Conservation (phyloP, 345 rosid species). For the Hevea brasiliensis region DNA sequence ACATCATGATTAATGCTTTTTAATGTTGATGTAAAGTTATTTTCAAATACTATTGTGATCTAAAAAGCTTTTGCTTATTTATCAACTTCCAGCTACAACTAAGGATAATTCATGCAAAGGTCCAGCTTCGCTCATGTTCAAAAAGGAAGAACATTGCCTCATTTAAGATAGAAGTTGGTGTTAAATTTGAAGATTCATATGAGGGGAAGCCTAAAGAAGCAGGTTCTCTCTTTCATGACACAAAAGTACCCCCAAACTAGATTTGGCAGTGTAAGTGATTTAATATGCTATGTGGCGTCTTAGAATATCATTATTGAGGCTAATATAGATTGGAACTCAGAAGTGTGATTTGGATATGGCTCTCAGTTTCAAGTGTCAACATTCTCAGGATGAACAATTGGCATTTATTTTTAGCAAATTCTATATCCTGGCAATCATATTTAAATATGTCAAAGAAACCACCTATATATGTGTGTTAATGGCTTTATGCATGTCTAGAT, state of each 20-base stretch:
- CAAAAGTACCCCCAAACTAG: background rate
- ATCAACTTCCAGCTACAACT: slow-evolving; percentile 68
- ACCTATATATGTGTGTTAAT: background rate
- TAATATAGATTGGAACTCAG: background rate
- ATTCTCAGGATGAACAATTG: background rate
- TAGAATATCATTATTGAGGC: background rate
- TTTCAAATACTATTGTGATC: background rate
- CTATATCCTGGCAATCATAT: background rate
- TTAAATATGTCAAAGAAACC: background rate
- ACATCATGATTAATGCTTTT: background rate
- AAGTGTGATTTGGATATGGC: background rate
- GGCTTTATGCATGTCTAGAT: background rate
- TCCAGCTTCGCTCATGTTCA: slow-evolving; percentile 74
- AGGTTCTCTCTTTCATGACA: slow-evolving; percentile 37
- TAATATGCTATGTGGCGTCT: background rate
- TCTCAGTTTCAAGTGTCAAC: background rate
- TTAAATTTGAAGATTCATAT: slow-evolving; percentile 38
- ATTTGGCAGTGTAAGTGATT: background rate
- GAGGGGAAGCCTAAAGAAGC: slow-evolving; percentile 52
- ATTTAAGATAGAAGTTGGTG: slow-evolving; percentile 33
- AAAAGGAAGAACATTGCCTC: slow-evolving; percentile 43
- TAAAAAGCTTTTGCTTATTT: slow-evolving; percentile 12
- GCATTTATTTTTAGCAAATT: background rate
- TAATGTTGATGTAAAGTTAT: background rate
- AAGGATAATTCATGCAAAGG: slow-evolving; percentile 80